Evolutionary conservation across 208 protist species (phyloP).

Genomic region (Wallacemonas sp.): DNA sequence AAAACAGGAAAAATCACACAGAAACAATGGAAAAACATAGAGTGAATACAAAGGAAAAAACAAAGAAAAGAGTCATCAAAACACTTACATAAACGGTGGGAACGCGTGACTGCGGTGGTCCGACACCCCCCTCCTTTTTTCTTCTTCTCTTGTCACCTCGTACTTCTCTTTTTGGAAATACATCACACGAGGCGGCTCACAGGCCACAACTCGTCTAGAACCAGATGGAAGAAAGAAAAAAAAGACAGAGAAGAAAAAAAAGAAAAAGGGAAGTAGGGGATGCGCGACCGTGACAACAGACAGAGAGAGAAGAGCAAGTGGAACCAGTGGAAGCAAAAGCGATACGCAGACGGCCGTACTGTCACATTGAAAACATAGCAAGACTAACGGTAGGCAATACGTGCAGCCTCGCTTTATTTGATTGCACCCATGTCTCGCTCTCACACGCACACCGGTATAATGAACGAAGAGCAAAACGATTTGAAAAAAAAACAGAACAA

Average conservation of each 20-base stretch:
- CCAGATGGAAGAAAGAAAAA: background rate
- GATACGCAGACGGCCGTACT: background rate
- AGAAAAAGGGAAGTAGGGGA: background rate
- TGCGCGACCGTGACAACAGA: background rate
- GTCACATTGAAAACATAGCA: background rate
- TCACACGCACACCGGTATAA: background rate
- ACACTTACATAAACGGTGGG: too few species aligned
- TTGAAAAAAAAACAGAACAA: constrained; percentile 6
- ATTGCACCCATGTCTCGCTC: background rate
- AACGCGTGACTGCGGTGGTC: background rate
- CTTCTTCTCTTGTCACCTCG: background rate
- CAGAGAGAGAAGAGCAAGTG: background rate
- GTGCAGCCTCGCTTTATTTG: background rate
- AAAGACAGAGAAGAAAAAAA: constrained; percentile 14
- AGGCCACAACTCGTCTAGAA: background rate
- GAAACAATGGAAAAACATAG: constrained; percentile 9
- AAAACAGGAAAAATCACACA: background rate
- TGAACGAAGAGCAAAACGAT: background rate
- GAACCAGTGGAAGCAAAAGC: background rate
- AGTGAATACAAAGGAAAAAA: constrained; percentile 15
- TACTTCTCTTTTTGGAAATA: background rate
- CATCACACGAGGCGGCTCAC: background rate
- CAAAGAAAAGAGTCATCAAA: background rate
- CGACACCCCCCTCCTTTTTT: background rate
- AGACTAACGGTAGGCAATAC: background rate